Base-by-base conservation (phyloP, 108 stramenopile species). In the Fragilaria radians region DNA sequence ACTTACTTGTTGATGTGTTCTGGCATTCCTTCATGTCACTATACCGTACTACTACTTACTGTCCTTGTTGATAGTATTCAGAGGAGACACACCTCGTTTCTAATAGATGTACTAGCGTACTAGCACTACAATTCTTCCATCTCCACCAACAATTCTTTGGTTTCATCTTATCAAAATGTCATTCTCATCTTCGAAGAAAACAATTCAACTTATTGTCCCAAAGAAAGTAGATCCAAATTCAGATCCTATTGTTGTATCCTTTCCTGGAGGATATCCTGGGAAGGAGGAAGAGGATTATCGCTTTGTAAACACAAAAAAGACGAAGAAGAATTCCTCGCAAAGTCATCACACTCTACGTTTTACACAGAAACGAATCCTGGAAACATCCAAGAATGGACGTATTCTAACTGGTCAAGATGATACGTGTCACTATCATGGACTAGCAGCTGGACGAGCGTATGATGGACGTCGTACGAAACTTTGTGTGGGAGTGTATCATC, bases 401-500 rank as follows among this genome's bases (percentile, higher is more conserved):
- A 48, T 26, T 33, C 46, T 82, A 5, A 42, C 46, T 3, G 81
- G 81, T 4, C 48, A 49, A 31, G 81, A 82, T 33, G 50, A 67
- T 0, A 60, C 75, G 3, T 82, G 81, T 58, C 47, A 51, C 49
- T 82, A 79, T 62, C 45, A 69, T 22, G 58, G 74, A 24, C 27
- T 48, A 0, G 72, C 55, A 14, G 18, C 55, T 29, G 84, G 82
- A 9, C 50, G 76, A 5, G 80, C 71, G 18, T 74, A 71, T 59
- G 85, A 90, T 50, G 83, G 75, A 31, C 74, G 83, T 47, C 65
- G 78, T n/a, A 81, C 82, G 24, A 83, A 80, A 54, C 28, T 82
- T 4, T 80, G 78, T 53, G 78, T 93, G 5, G 82, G 71, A 17
- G 59, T 86, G 1, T 83, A 81, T 56, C 70, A 93, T 67, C 83